These are phyloP conservation scores for Thalassia testudinum DNA, from an alignment of 116 monocot genomes.

Conservation along the genomic window DNA sequence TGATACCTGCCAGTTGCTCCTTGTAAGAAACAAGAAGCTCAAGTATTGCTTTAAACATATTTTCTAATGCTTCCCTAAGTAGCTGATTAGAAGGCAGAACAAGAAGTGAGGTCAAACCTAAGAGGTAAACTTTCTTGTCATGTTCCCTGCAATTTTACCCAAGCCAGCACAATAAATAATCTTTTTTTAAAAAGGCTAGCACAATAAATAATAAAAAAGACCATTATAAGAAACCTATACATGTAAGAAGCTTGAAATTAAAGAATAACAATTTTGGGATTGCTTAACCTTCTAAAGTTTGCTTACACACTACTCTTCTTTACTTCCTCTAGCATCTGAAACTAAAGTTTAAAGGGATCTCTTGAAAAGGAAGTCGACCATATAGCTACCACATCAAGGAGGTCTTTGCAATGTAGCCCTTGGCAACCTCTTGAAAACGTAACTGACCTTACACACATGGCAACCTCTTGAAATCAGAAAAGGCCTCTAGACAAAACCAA, in stretches of 20 bases:
- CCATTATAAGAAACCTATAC: background rate
- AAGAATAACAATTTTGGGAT: too few species aligned
- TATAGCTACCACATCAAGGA: slow-evolving; percentile 48
- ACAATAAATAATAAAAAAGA: background rate
- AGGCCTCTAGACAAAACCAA: too few species aligned
- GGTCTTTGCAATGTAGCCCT: slow-evolving; percentile 75
- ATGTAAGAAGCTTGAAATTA: background rate
- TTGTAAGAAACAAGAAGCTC: too few species aligned
- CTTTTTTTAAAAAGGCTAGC: background rate
- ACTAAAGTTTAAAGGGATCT: slow-evolving; percentile 79
- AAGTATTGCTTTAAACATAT: slow-evolving; percentile 63
- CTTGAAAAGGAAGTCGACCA: slow-evolving; percentile 62
- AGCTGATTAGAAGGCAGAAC: slow-evolving; percentile 51
- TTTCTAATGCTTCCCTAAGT: slow-evolving; percentile 53
- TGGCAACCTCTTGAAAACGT: slow-evolving; percentile 87
- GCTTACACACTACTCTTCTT: too few species aligned
- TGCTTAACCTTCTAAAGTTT: too few species aligned
- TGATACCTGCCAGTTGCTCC: slow-evolving; percentile 83
- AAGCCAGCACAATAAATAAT: background rate
- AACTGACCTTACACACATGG: too few species aligned
- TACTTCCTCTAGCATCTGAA: slow-evolving; percentile 81
- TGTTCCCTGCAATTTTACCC: slow-evolving; percentile 56
- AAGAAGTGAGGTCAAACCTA: too few species aligned
- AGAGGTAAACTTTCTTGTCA: slow-evolving; percentile 94
- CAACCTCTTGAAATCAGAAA: too few species aligned